Percentiles rank a stretch among this genome's conserved stretches.
phyloP scores from a whole-genome alignment of 1,284 basidiomycete species.

The Vanrija humicola region DNA sequence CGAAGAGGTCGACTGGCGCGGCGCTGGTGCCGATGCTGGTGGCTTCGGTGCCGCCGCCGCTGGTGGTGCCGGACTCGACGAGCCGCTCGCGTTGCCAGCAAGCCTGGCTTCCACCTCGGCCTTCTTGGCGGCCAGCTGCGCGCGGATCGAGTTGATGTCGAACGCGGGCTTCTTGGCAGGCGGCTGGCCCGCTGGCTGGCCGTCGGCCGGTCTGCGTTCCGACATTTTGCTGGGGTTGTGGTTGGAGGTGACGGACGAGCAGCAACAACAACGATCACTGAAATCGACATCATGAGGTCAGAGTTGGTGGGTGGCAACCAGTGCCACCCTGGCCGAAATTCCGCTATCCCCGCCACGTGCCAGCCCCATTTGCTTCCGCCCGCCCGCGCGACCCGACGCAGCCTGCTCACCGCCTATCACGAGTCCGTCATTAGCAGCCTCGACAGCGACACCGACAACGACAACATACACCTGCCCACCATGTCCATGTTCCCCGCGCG shows the following conservation, averaged over 20 bases:
- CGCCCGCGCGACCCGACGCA: neutral
- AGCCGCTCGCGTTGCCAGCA: constrained; percentile 44
- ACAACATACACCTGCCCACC: neutral
- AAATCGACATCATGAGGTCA: neutral
- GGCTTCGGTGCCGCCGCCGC: constrained; percentile 10
- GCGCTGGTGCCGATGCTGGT: constrained; percentile 7
- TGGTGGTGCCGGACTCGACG: constrained; percentile 18
- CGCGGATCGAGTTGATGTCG: constrained; percentile 46
- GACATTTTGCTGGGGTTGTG: constrained; percentile 4
- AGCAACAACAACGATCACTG: neutral
- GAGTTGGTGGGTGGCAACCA: constrained; percentile 2
- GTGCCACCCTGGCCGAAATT: neutral
- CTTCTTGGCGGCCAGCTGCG: constrained; percentile 77
- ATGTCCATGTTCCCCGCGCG: constrained; percentile 90
- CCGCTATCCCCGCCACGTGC: neutral
- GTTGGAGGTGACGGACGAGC: neutral
- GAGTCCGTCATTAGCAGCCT: constrained; percentile 1
- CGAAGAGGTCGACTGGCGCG: constrained; percentile 31
- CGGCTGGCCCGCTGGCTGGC: constrained; percentile 16
- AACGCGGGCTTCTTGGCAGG: constrained; percentile 19
- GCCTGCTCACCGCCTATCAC: constrained; percentile 5
- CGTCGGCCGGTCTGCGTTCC: constrained; percentile 12
- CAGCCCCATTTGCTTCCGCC: constrained; percentile 2
- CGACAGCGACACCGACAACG: neutral
- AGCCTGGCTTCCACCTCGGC: constrained; percentile 65